These are phyloP conservation scores for Nitzschia inconspicua DNA, from an alignment of 108 stramenopile species.

Conservation along the genomic window DNA sequence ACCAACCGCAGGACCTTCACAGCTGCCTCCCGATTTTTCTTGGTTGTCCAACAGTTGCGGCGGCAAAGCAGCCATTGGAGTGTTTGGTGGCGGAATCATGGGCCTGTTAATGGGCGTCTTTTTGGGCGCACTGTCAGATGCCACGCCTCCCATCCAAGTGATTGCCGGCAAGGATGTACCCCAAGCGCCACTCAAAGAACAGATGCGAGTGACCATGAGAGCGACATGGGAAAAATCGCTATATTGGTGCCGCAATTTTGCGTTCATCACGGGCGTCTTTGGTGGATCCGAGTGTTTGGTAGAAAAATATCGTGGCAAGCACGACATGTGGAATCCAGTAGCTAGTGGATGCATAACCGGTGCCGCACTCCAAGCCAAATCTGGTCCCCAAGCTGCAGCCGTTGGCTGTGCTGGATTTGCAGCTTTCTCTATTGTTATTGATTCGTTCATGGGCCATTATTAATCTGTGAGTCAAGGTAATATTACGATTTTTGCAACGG, in stretches of 20 bases:
- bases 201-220: slow-evolving; percentile 67
- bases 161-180: slow-evolving; percentile 84
- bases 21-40: slow-evolving; percentile 79
- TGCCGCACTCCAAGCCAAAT: slow-evolving; percentile 86
- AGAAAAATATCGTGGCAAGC: slow-evolving; percentile 90
- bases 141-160: slow-evolving; percentile 82
- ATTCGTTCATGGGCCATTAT: slow-evolving; percentile 83
- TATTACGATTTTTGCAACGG: too few relatives aligned
- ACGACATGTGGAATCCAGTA: slow-evolving; percentile 92
- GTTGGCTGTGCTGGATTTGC: slow-evolving; percentile 95
- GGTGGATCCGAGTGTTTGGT: slow-evolving; percentile 88
- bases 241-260: slow-evolving; percentile 89
- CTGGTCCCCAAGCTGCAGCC: slow-evolving; percentile 87
- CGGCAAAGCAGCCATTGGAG: slow-evolving; percentile 81
- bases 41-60: slow-evolving; percentile 84
- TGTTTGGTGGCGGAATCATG: slow-evolving; percentile 83
- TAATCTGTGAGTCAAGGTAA: too few relatives aligned
- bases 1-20: slow-evolving; percentile 42
- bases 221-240: slow-evolving; percentile 83
- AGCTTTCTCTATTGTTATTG: slow-evolving; percentile 89
- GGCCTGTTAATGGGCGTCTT: slow-evolving; percentile 90
- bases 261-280: slow-evolving; percentile 91
- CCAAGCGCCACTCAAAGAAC: slow-evolving; percentile 81
- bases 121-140: slow-evolving; percentile 83
- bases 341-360: slow-evolving; percentile 90